phyloP scores from a whole-genome alignment of 352 stramenopile genomes.

The Globisporangium mamillatum region DNA sequence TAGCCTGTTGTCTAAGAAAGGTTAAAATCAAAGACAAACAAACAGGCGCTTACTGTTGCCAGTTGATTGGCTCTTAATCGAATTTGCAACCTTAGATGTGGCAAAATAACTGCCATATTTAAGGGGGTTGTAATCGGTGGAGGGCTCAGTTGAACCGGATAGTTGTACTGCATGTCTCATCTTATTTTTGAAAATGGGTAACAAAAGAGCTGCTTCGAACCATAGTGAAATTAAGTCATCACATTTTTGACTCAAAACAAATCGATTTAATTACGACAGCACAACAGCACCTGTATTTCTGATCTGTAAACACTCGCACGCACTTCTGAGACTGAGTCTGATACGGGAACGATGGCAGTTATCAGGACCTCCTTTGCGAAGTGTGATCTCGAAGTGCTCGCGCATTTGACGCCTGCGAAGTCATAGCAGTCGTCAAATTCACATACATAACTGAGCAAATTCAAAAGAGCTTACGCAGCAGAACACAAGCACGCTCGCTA shows the following conservation, averaged over 20 bases:
- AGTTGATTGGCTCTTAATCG: not conserved
- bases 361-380: not conserved
- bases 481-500: too few relatives aligned
- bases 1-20: too few relatives aligned
- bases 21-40: too few relatives aligned
- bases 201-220: not conserved
- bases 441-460: too few relatives aligned
- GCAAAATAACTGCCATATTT: not conserved
- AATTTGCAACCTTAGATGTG: not conserved
- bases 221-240: not conserved
- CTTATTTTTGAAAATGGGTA: conserved; percentile 7
- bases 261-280: not conserved
- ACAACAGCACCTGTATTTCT: not conserved
- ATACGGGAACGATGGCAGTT: not conserved
- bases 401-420: too few relatives aligned
- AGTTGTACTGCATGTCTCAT: conserved; percentile 1
- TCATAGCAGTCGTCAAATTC: too few relatives aligned
- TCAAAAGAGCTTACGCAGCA: too few relatives aligned
- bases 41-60: too few relatives aligned
- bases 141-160: not conserved
- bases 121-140: not conserved
- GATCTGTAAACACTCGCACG: not conserved
- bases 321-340: not conserved
- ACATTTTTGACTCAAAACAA: not conserved
- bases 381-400: not conserved